Conservation (phyloP, 257 asterid species). For the Penstemon newberryi region DNA sequence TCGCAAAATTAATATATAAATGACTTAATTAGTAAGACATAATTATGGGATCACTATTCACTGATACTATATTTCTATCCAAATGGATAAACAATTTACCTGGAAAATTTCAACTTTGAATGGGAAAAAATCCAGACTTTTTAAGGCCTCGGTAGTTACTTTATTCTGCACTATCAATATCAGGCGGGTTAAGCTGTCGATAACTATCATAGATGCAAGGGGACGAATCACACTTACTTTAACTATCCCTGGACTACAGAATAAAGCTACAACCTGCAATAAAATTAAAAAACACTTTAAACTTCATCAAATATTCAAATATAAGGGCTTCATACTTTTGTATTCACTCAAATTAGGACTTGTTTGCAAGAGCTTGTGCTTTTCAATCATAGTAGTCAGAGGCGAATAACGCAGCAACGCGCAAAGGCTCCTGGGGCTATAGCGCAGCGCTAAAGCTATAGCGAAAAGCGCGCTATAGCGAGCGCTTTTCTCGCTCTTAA, state of each 20-base stretch:
- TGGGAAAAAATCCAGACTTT: constrained; percentile 51
- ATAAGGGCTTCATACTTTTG: background rate
- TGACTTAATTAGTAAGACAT: background rate
- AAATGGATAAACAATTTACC: constrained; percentile 34
- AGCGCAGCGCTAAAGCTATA: too few relatives aligned
- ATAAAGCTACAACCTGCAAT: constrained; percentile 64
- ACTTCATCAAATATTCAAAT: constrained; percentile 13
- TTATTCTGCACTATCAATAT: constrained; percentile 60
- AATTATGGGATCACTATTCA: too few relatives aligned
- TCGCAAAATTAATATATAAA: constrained; percentile 1
- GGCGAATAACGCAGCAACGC: too few relatives aligned
- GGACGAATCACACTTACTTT: constrained; percentile 59
- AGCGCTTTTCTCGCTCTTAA: too few relatives aligned
- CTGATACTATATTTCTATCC: too few relatives aligned
- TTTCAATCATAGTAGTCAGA: too few relatives aligned
- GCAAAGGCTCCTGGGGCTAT: too few relatives aligned
- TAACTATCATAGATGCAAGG: constrained; percentile 39
- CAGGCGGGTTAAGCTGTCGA: constrained; percentile 52
- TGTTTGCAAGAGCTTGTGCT: too few relatives aligned
- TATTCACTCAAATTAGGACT: background rate
- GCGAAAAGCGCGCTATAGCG: too few relatives aligned
- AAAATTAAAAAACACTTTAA: constrained; percentile 19
- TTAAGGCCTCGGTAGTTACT: constrained; percentile 69
- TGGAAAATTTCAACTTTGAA: constrained; percentile 78
- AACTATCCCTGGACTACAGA: constrained; percentile 47